phyloP scores from a whole-genome alignment of 192 early-diverging fungal species.

The Coemansia sp. region DNA sequence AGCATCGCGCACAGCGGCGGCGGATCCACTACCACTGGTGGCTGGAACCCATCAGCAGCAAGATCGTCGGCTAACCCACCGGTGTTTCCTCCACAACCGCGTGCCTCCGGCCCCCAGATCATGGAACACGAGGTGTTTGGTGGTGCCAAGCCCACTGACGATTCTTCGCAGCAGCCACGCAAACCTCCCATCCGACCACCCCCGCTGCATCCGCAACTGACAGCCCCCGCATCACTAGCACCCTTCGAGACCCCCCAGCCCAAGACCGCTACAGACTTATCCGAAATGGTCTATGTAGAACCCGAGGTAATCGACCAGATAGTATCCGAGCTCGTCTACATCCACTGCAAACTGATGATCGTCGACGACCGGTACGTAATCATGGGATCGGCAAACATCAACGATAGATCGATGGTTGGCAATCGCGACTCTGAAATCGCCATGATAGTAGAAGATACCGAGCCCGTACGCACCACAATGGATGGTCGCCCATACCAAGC shows the following conservation, averaged over 20 bases:
- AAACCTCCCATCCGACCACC: conserved; percentile 7
- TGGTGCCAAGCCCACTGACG: background rate
- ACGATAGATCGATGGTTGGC: conserved; percentile 88
- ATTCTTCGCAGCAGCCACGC: background rate
- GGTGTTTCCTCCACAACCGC: conserved; percentile 29
- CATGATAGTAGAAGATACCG: conserved; percentile 75
- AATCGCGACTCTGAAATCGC: conserved; percentile 89
- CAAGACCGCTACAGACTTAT: background rate
- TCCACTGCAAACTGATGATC: conserved; percentile 88
- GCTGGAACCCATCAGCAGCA: background rate
- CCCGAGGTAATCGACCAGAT: conserved; percentile 48
- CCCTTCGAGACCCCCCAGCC: background rate
- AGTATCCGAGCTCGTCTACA: conserved; percentile 83
- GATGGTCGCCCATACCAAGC: conserved; percentile 75
- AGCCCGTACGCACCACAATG: conserved; percentile 70
- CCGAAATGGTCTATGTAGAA: conserved; percentile 22
- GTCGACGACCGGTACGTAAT: conserved; percentile 82
- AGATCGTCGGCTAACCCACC: background rate
- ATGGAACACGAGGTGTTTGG: conserved; percentile 49
- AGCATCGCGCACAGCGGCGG: background rate
- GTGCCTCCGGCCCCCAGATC: conserved; percentile 30
- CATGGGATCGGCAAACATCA: conserved; percentile 88
- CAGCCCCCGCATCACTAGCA: conserved; percentile 22
- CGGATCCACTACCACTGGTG: background rate
- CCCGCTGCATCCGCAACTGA: conserved; percentile 13